A percentile compares a stretch with the other conserved stretches of the same genome.
phyloP scores from a whole-genome alignment of 1,284 basidiomycete genomes.

The Rhodotorula sp. region DNA sequence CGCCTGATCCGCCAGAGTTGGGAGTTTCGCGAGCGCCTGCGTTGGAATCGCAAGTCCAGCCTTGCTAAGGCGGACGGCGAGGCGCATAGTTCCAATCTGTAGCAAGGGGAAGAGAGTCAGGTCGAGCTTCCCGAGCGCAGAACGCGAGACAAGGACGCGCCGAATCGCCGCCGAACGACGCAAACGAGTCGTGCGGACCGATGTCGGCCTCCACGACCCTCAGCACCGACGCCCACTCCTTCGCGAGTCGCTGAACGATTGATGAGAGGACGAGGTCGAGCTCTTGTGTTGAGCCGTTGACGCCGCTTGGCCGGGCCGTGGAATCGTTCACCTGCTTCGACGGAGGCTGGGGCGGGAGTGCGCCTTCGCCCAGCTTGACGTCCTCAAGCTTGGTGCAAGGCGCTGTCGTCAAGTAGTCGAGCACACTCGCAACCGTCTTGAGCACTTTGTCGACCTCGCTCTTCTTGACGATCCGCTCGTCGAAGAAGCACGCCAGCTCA shows the following conservation, averaged over 20 bases:
- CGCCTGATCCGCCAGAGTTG: slow-evolving; percentile 27
- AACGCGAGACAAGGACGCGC: slow-evolving; percentile 10
- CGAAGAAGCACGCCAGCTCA: slow-evolving; percentile 40
- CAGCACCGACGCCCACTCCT: slow-evolving; percentile 35
- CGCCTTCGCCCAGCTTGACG: slow-evolving; percentile 12
- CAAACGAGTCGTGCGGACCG: slow-evolving; percentile 26
- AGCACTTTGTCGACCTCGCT: slow-evolving; percentile 21
- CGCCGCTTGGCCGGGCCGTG: too few species aligned
- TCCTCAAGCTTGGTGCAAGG: slow-evolving; percentile 18
- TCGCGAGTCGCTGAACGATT: slow-evolving; percentile 7
- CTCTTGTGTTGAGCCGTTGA: neutral
- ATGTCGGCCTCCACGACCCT: slow-evolving; percentile 10
- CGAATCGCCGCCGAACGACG: slow-evolving; percentile 42
- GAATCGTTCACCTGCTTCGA: neutral
- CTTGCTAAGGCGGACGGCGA: slow-evolving; percentile 28
- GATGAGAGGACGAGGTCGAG: neutral
- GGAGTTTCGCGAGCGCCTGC: slow-evolving; percentile 19
- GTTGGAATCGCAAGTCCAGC: slow-evolving; percentile 26
- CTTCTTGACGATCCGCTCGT: slow-evolving; percentile 17
- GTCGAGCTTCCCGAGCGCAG: too few species aligned
- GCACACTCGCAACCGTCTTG: slow-evolving; percentile 12
- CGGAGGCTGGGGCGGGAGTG: neutral
- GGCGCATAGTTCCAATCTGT: slow-evolving; percentile 37
- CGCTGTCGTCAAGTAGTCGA: slow-evolving; percentile 29
- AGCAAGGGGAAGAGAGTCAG: neutral